Percentiles rank a stretch among this genome's conserved stretches.
These are phyloP conservation scores for Carex scoparia DNA, from an alignment of 176 grass and related monocot genomes.

Conservation along the genomic window DNA sequence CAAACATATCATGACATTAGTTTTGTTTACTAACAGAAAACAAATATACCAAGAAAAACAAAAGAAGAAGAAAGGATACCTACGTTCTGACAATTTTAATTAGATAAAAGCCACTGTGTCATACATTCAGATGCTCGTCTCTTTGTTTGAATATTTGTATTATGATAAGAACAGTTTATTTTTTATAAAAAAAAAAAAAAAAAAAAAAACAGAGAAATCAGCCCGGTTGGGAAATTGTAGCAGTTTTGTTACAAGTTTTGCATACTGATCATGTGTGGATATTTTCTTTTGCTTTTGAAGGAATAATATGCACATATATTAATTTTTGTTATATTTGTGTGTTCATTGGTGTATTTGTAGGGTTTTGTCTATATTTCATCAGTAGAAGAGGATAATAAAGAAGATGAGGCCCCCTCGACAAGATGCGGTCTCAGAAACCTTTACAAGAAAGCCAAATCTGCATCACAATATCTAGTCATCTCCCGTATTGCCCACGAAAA, in stretches of 20 bases:
- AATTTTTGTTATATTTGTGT: neutral
- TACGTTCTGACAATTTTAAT: neutral
- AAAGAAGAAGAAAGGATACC: neutral
- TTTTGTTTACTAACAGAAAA: neutral
- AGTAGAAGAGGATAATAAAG: constrained; percentile 40
- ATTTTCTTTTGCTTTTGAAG: neutral
- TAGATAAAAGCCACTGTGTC: neutral
- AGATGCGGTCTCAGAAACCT: constrained; percentile 62
- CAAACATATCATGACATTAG: neutral
- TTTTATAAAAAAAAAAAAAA: too few species aligned
- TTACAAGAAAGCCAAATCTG: constrained; percentile 42
- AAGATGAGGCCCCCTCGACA: constrained; percentile 40
- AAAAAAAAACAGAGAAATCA: too few species aligned
- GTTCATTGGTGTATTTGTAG: constrained; percentile 25
- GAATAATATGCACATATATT: neutral
- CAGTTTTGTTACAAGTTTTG: neutral
- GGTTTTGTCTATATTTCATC: constrained; percentile 89
- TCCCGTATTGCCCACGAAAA: constrained; percentile 71
- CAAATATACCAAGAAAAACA: neutral
- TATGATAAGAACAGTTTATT: neutral
- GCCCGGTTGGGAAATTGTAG: too few species aligned
- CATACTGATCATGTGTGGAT: neutral
- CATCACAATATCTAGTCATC: constrained; percentile 60
- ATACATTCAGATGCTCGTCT: neutral
- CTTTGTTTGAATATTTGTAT: neutral